Evolutionary conservation across 2,329 filamentous ascomycete genomes (phyloP), one percentile per base, ranked within the genome.

Genomic region (Ophiostoma pallidulum): DNA sequence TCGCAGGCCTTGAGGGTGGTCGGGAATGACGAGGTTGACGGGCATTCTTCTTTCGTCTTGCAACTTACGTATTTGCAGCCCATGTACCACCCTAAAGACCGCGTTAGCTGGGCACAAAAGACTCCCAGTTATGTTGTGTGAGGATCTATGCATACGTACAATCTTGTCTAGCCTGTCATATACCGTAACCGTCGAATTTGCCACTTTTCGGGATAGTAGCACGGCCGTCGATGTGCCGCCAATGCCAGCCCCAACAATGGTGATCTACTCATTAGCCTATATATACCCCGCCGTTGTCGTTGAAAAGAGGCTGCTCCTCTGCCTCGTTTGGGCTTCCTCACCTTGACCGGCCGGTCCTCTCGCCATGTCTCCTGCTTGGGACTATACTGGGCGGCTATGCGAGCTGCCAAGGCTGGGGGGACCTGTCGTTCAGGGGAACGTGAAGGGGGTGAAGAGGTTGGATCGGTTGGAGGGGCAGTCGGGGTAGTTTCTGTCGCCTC

Each of bases 301-400:
- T n/a, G n/a, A n/a, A n/a, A n/a, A n/a, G n/a, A n/a, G n/a, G n/a
- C n/a, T n/a, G 38, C 4, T 8, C 3, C 22, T 29, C 18, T 37
- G 9, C 9, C 24, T 39, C 26, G 33, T 18, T 7, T 18, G 4
- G 19, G 38, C 8, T 16, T 6, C 24, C 38, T 29, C n/a, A 41
- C 38, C 24, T 41, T 41, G 24, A 41, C 38, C 7, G 38, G 38
- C 8, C 38, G 38, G 26, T 29, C 38, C 18, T 41, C 38, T 18
- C 38, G 41, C 41, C 41, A 43, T 20, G 41, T 35, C 31, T 3
- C 41, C 31, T 36, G 41, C 32, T 43, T 43, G 2, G 41, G 31
- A 14, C 8, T 26, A 20, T 36, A 36, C 20, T 20, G 8, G 14
- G 41, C 41, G 9, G 41, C 31, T 18, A 36, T 35, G 20, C 41